These are phyloP conservation scores for Antitrichia curtipendula DNA, from an alignment of 225 moss, liverwort and hornwort species.

Conservation along the genomic window DNA sequence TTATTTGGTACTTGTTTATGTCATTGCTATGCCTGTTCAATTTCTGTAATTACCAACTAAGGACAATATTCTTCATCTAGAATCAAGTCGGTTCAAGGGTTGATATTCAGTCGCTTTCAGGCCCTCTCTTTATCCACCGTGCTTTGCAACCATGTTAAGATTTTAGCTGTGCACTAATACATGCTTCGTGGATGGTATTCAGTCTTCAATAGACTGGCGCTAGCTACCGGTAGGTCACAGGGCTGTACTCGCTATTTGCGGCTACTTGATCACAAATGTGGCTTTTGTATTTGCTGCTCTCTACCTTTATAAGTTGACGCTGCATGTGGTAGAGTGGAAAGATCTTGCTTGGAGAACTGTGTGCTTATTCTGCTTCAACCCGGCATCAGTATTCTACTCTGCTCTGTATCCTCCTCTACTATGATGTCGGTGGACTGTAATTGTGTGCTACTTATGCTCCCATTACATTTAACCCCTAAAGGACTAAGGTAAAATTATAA, in stretches of 20 bases:
- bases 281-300: slow-evolving; percentile 69
- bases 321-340: slow-evolving; percentile 50
- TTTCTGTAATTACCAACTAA: neutral
- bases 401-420: slow-evolving; percentile 45
- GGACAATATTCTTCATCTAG: neutral
- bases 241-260: slow-evolving; percentile 60
- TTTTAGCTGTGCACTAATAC: neutral
- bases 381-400: slow-evolving; percentile 89
- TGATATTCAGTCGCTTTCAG: neutral
- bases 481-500: neutral
- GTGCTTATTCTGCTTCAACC: slow-evolving; percentile 83
- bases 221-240: slow-evolving; percentile 57
- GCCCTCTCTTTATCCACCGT: neutral
- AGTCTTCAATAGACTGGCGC: slow-evolving; percentile 45
- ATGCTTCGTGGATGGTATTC: slow-evolving; percentile 6
- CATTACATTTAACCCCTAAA: neutral
- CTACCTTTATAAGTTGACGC: slow-evolving; percentile 48
- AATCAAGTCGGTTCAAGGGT: neutral
- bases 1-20: neutral
- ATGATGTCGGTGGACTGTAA: neutral
- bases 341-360: slow-evolving; percentile 45
- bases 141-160: neutral
- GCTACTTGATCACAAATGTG: slow-evolving; percentile 60
- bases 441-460: neutral
- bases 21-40: neutral